Percentiles rank a stretch among this genome's conserved stretches.
Conservation (phyloP, 129 eudicot species). For the Scalesia atractyloides region DNA sequence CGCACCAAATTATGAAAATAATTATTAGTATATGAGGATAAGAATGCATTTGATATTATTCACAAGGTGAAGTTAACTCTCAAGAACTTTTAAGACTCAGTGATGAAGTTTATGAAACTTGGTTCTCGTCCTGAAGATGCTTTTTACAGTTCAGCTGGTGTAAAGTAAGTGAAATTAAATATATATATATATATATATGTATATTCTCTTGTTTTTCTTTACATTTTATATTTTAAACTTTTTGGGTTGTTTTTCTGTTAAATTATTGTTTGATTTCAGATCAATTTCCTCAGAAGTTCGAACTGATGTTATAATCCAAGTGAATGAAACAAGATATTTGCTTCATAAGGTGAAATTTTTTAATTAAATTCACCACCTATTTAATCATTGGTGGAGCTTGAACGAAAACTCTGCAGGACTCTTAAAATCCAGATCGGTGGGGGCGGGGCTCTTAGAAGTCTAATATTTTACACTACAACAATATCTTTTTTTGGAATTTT, state of each 20-base stretch:
- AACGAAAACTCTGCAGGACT: too few relatives aligned
- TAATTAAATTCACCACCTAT: neutral
- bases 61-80: slow-evolving; percentile 20
- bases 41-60: neutral
- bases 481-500: too few relatives aligned
- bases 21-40: neutral
- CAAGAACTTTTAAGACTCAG: slow-evolving; percentile 21
- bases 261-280: slow-evolving; percentile 38
- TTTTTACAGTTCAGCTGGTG: slow-evolving; percentile 75
- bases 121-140: slow-evolving; percentile 89
- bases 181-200: neutral
- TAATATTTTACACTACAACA: too few relatives aligned
- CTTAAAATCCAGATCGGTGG: too few relatives aligned
- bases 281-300: slow-evolving; percentile 78
- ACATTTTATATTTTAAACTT: neutral
- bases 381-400: too few relatives aligned
- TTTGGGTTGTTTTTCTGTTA: neutral
- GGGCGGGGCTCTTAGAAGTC: too few relatives aligned
- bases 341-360: slow-evolving; percentile 77
- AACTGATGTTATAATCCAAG: slow-evolving; percentile 76
- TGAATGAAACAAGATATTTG: slow-evolving; percentile 72
- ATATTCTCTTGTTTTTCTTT: neutral
- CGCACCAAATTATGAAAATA: slow-evolving; percentile 3
- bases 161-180: slow-evolving; percentile 51
- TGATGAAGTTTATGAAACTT: slow-evolving; percentile 98